Percentiles rank a stretch among this genome's conserved stretches.
These are phyloP conservation scores for Pilatotrama ljubarskyi DNA, from an alignment of 768 basidiomycete species.

Conservation along the genomic window DNA sequence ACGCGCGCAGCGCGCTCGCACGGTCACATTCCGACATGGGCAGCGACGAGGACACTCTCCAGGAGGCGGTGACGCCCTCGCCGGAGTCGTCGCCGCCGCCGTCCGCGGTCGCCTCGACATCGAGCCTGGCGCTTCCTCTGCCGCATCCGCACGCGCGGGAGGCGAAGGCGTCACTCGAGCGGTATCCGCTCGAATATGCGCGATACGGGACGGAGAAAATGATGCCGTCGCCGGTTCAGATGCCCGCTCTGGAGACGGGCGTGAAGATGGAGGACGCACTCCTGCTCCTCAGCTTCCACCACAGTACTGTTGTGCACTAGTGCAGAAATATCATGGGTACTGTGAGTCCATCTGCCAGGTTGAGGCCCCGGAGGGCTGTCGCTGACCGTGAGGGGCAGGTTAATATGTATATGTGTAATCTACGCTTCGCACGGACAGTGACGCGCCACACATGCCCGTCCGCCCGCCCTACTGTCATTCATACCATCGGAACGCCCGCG, in stretches of 20 bases:
- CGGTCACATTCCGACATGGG: conserved; percentile 49
- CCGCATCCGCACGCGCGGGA: conserved; percentile 20
- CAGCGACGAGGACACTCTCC: conserved; percentile 61
- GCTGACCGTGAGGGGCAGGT: background rate
- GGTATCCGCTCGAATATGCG: conserved; percentile 44
- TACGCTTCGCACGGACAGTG: conserved; percentile 5
- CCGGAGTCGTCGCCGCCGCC: conserved; percentile 50
- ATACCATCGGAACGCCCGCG: background rate
- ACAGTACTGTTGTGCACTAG: conserved; percentile 46
- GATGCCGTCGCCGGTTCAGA: background rate
- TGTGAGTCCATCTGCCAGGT: background rate
- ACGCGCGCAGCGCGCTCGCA: conserved; percentile 16
- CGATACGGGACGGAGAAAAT: conserved; percentile 48
- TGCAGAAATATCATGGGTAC: conserved; percentile 11
- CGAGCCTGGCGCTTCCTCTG: conserved; percentile 24
- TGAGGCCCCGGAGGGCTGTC: background rate
- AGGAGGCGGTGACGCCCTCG: conserved; percentile 74
- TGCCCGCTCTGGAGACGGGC: conserved; percentile 39
- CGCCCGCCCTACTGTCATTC: background rate
- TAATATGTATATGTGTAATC: conserved; percentile 11
- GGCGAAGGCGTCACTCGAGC: conserved; percentile 29
- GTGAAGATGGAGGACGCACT: conserved; percentile 75
- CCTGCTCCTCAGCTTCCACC: conserved; percentile 72
- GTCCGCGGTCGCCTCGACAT: conserved; percentile 29
- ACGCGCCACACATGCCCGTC: conserved; percentile 12